These are phyloP conservation scores for Euphorbia lathyris DNA, from an alignment of 345 rosid genomes.

Conservation along the genomic window DNA sequence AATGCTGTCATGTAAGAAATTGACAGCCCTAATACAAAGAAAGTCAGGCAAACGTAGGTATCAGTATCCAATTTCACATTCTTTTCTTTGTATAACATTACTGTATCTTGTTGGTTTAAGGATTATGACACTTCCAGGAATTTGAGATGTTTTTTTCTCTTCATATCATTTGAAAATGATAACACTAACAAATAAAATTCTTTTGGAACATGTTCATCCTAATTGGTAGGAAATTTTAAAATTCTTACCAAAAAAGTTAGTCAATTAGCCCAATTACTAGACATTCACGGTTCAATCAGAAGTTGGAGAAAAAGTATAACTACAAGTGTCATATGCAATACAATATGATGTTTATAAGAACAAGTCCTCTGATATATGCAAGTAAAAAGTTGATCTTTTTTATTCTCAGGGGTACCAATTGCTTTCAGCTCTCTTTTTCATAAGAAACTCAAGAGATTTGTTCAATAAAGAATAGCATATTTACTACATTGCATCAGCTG, in stretches of 20 bases:
- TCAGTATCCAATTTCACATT: neutral
- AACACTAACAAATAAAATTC: neutral
- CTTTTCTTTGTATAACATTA: neutral
- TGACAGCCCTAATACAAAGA: too few species aligned
- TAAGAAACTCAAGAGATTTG: neutral
- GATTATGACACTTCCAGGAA: neutral
- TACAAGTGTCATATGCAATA: neutral
- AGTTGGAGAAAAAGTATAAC: neutral
- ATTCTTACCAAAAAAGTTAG: neutral
- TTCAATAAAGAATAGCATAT: neutral
- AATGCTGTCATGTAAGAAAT: too few species aligned
- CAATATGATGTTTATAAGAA: too few species aligned
- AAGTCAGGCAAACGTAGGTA: too few species aligned
- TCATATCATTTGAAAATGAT: too few species aligned
- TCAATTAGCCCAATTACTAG: neutral
- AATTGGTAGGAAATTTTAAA: neutral
- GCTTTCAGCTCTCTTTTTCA: too few species aligned
- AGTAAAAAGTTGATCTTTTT: neutral
- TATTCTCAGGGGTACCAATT: neutral
- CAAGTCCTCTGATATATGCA: neutral
- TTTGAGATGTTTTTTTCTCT: neutral
- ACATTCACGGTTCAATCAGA: neutral
- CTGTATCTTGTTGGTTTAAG: neutral
- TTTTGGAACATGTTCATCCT: neutral
- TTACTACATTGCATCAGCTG: too few species aligned